Evolutionary conservation across 2,329 filamentous ascomycete genomes (phyloP).

Genomic region (Hypoxylon sp.): DNA sequence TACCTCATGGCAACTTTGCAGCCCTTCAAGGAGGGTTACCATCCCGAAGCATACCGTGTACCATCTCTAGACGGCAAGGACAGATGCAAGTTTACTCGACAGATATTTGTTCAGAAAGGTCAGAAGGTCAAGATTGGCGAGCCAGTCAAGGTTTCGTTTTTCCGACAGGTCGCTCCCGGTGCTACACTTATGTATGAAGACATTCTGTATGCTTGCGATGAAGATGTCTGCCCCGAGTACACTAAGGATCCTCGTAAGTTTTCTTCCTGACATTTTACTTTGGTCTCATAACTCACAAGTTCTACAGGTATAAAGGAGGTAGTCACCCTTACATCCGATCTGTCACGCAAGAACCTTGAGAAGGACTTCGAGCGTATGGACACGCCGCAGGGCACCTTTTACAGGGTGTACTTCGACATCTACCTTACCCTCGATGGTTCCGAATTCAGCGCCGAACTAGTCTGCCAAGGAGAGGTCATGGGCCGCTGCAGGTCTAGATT

Average conservation of each 20-base stretch:
- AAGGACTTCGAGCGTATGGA: conserved; percentile 99
- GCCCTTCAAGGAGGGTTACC: conserved; percentile 98
- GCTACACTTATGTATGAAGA: conserved; percentile 99
- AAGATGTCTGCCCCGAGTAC: conserved; percentile 98
- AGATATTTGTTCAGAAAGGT: conserved; percentile 98
- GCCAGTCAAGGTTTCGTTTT: conserved; percentile 98
- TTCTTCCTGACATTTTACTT: neutral
- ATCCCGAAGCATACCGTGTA: conserved; percentile 97
- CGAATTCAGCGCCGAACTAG: conserved; percentile 97
- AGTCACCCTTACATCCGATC: conserved; percentile 94
- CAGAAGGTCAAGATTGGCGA: conserved; percentile 99
- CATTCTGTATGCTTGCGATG: conserved; percentile 96
- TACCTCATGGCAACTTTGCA: conserved; percentile 99
- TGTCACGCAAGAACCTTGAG: conserved; percentile 97
- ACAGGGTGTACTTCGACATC: conserved; percentile 83
- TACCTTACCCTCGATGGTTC: conserved; percentile 96
- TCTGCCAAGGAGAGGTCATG: conserved; percentile 99
- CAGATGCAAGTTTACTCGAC: conserved; percentile 96
- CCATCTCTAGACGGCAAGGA: conserved; percentile 97
- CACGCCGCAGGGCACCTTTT: conserved; percentile 96
- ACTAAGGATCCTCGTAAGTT: conserved; percentile 98
- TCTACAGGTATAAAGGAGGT: conserved; percentile 94
- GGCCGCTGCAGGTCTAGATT: conserved; percentile 94
- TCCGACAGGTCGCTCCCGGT: conserved; percentile 96
- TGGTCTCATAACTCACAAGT: conserved; percentile 49